A percentile compares a stretch with the other conserved stretches of the same genome.
These are phyloP conservation scores for Saccharomycopsis hybrid DNA, from an alignment of 1,139 yeast genomes.

Conservation along the genomic window DNA sequence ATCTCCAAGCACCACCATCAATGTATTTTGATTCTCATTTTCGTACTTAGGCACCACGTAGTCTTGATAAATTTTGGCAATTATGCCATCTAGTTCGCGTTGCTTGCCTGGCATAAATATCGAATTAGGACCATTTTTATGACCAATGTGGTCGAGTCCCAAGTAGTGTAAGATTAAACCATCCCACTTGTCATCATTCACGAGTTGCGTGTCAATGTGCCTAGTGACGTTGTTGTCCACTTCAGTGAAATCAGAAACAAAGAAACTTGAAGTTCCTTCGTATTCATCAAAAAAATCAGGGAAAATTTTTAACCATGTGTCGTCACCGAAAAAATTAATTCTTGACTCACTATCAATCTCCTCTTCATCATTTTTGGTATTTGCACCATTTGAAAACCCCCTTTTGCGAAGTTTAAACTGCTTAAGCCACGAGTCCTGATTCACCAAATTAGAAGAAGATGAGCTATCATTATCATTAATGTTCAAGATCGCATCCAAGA, in stretches of 20 bases:
- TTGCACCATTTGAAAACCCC: too few species aligned
- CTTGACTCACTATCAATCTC: constrained; percentile 31
- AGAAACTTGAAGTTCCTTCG: constrained; percentile 92
- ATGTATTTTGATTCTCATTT: constrained; percentile 44
- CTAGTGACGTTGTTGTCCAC: constrained; percentile 92
- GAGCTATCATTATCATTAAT: constrained; percentile 77
- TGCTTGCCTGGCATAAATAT: constrained; percentile 77
- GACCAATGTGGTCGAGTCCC: constrained; percentile 96
- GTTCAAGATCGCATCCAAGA: constrained; percentile 81
- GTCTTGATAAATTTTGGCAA: constrained; percentile 42
- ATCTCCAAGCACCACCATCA: constrained; percentile 81
- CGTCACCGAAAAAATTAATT: constrained; percentile 90
- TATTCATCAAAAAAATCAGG: constrained; percentile 46
- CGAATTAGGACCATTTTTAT: constrained; percentile 87
- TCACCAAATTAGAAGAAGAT: constrained; percentile 61
- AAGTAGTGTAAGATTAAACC: constrained; percentile 81
- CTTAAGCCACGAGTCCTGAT: constrained; percentile 81
- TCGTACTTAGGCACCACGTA: constrained; percentile 12
- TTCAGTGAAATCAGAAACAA: constrained; percentile 89
- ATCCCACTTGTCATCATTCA: constrained; percentile 55
- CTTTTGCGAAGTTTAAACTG: constrained; percentile 41
- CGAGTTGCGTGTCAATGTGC: constrained; percentile 58
- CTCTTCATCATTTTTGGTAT: constrained; percentile 21
- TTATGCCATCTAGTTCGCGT: constrained; percentile 71
- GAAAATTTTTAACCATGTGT: constrained; percentile 91